Percentiles rank a stretch among this genome's conserved stretches.
phyloP scores from a whole-genome alignment of 768 basidiomycete species.

The Collybiopsis luxurians region DNA sequence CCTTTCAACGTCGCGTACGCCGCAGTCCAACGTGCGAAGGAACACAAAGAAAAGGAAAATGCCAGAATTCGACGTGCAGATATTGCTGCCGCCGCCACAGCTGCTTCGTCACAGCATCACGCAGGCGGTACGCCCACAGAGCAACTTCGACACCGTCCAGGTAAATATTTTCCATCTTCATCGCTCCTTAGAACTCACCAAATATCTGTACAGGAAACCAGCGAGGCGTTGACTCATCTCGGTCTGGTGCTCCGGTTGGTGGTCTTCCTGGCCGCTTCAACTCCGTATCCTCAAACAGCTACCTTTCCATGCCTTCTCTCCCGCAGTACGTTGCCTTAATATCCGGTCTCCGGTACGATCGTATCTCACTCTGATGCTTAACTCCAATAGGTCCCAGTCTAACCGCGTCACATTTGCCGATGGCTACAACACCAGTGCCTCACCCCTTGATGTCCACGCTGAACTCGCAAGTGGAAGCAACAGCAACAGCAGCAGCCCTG shows the following conservation, averaged over 20 bases:
- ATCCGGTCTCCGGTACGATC: background rate
- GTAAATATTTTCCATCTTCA: conserved; percentile 30
- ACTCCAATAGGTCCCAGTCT: background rate
- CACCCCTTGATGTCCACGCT: conserved; percentile 16
- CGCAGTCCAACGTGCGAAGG: conserved; percentile 56
- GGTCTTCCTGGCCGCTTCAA: conserved; percentile 22
- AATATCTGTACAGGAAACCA: conserved; percentile 20
- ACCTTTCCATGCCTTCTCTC: conserved; percentile 10
- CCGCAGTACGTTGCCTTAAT: conserved; percentile 9
- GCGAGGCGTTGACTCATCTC: conserved; percentile 15
- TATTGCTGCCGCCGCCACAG: conserved; percentile 22
- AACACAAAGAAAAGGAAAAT: conserved; percentile 47
- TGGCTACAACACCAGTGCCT: conserved; percentile 34
- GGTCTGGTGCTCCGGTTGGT: conserved; percentile 13
- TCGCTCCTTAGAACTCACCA: background rate
- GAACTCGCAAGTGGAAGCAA: background rate
- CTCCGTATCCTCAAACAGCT: conserved; percentile 14
- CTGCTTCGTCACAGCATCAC: conserved; percentile 30
- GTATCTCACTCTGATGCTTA: background rate
- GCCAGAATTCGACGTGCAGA: conserved; percentile 27
- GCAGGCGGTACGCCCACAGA: conserved; percentile 33
- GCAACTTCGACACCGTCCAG: conserved; percentile 44
- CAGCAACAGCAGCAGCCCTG: conserved; percentile 12
- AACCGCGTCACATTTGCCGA: conserved; percentile 30
- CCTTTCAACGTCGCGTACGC: conserved; percentile 89